A percentile compares a stretch with the other conserved stretches of the same genome.
phyloP scores from a whole-genome alignment of 208 protist genomes.

The Trypanosomatidae sp. region DNA sequence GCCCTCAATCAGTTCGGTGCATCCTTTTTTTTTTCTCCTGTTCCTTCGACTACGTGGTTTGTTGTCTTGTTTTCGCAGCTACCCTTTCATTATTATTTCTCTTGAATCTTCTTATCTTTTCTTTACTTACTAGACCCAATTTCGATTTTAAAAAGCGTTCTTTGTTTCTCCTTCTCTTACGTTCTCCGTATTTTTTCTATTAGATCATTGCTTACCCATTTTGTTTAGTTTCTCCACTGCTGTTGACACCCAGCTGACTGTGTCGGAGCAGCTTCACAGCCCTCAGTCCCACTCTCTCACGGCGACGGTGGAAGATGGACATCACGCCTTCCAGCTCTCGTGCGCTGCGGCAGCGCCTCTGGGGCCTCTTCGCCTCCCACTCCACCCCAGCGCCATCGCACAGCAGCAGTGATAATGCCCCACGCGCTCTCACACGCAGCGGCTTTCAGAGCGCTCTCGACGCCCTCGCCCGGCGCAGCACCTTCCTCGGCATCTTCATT shows the following conservation, averaged over 20 bases:
- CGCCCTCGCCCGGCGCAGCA: slow-evolving; percentile 11
- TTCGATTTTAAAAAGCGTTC: too few relatives aligned
- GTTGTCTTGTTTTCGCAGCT: too few relatives aligned
- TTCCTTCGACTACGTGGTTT: too few relatives aligned
- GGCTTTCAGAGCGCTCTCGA: not conserved
- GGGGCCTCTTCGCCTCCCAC: slow-evolving; percentile 14
- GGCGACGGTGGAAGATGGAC: slow-evolving; percentile 4
- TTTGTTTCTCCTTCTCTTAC: not conserved
- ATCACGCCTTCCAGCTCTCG: slow-evolving; percentile 19
- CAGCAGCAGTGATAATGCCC: not conserved
- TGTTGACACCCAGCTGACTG: not conserved
- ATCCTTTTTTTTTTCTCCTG: too few relatives aligned
- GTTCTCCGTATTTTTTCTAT: too few relatives aligned
- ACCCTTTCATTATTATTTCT: too few relatives aligned
- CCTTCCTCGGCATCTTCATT: slow-evolving; percentile 18
- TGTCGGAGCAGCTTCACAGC: not conserved
- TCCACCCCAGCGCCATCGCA: not conserved
- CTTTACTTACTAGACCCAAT: too few relatives aligned
- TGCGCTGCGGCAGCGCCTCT: slow-evolving; percentile 18
- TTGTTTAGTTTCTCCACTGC: not conserved
- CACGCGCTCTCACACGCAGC: too few relatives aligned
- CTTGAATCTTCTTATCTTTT: too few relatives aligned
- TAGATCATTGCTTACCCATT: too few relatives aligned
- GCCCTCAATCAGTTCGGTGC: too few relatives aligned
- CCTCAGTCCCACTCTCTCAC: too few relatives aligned